Base-by-base conservation (phyloP, 2,329 filamentous ascomycete genomes). In the Torrubiellomyces zombiae region DNA sequence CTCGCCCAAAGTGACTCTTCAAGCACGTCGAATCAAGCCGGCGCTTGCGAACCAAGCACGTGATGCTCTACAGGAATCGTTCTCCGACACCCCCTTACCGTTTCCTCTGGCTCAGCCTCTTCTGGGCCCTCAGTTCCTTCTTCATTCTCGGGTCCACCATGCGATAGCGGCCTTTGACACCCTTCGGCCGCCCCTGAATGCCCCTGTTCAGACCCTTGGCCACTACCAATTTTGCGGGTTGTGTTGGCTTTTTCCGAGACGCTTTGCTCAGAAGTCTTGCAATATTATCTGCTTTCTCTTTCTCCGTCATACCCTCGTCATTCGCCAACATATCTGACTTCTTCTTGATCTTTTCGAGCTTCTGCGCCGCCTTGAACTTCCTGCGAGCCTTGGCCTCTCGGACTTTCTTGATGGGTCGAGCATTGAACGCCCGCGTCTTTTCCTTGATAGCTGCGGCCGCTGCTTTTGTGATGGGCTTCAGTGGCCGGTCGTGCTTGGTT, bases 341-440 rank as follows among this genome's bases (percentile, higher is more conserved):
- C 72, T 91, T 93, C 58, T 83, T 81, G 35, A 98, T 59, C 58
- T 93, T 94, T 65, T 98, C 89, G 16, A 98, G 56, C 29, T 70
- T 67, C 53, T 91, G 80, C 1, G 82, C 86, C 7, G 85, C 75
- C 66, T 91, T 91, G 53, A 93, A 76, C 60, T 94, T 95, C 73
- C 98, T 98, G 31, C 89, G 68, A 18, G 85, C 86, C 55, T 91
- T 85, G 14, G 89, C 89, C 55, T 98, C 89, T 39, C 80, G 77
- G 16, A 98, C 89, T 62, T 98, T 98, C 67, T 98, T 98, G 68
- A 95, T 95, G 1, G 89, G 89, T 16, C 89, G 73, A 6, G 86
- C 89, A 48, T 98, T 95, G 40, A 92, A 68, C 1, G 89, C 85
- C 16, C 86, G 77, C 45, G 79, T 48, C 56, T 98, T 98, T 44